Evolutionary conservation across 352 stramenopile genomes (phyloP), one percentile per base, ranked within the genome.

Genomic region (Phytophthora fragariaefolia): DNA sequence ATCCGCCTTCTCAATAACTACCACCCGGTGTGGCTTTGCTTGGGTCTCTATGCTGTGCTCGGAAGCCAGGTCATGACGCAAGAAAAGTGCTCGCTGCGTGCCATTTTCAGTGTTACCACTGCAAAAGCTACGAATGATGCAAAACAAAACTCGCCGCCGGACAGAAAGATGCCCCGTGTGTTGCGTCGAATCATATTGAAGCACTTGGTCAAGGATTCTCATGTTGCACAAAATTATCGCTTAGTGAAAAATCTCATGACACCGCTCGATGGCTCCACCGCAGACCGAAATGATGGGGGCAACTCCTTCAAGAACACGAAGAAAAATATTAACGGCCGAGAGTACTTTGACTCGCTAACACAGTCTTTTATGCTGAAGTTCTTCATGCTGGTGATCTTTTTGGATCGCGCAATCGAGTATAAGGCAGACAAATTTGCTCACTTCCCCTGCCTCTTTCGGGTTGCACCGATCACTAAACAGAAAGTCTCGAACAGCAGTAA

Each of bases 361-460:
- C 83, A 92, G 26, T 81, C 91, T 5, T 96, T 97, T 45, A 84
- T 98, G 36, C 82, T 91, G 20, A 90, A 97, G 69, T 94, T 98
- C 40, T 76, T 99, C 32, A 95, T 96, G 71, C 67, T 99, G 9
- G 85, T 99, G 28, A 71, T 98, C 45, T 97, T 98, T 63, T 64
- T 99, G 18, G 97, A 99, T 67, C 67, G 77, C 34, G 90, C 91
- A 4, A 94, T 98, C 50, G 66, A 67, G 32, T 67, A 79, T 12
- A 86, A 89, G 52, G 48, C 89, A 6, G 79, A 97, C 47, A 87
- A 89, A 23, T 95, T 97, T 43, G 60, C 85, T 57, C 86, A 74
- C 34, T 92, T 96, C 18, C 86, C 88, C 5, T 97, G 92, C 65
- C 77, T 99, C 1, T 99, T 99, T 66, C 79, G 83, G 32, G 79